phyloP scores from a whole-genome alignment of 169 alveolate genomes.

The Hepatocystis sp. region DNA sequence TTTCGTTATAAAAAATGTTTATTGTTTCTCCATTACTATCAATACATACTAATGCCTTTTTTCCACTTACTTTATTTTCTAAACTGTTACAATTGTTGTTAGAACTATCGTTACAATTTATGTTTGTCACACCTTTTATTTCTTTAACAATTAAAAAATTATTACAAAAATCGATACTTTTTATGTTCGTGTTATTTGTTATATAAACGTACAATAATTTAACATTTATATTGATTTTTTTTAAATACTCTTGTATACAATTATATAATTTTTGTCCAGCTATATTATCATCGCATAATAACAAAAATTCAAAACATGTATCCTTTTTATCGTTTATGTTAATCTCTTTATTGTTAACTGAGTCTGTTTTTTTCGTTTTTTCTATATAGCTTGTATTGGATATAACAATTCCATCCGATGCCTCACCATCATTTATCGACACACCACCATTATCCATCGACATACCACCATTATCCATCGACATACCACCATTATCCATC shows the following conservation, averaged over 20 bases:
- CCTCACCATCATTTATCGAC: too few relatives aligned
- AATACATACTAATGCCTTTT: conserved; percentile 11
- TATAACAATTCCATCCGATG: too few relatives aligned
- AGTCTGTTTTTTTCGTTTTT: too few relatives aligned
- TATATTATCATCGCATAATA: not conserved
- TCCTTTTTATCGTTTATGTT: not conserved
- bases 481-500: too few relatives aligned
- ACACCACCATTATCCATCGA: too few relatives aligned
- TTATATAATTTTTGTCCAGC: not conserved
- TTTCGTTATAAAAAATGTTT: conserved; percentile 21
- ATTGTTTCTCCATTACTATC: conserved; percentile 6
- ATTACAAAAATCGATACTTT: conserved; percentile 20
- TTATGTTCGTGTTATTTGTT: not conserved
- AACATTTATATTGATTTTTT: conserved; percentile 1
- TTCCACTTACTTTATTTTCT: not conserved
- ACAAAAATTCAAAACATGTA: not conserved
- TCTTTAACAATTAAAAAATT: conserved; percentile 4
- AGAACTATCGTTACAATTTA: too few relatives aligned
- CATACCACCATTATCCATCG: too few relatives aligned
- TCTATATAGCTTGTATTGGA: too few relatives aligned
- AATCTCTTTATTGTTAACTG: too few relatives aligned
- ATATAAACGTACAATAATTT: conserved; percentile 6
- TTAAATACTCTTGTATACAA: not conserved
- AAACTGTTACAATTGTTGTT: too few relatives aligned
- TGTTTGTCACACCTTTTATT: conserved; percentile 8